These are phyloP conservation scores for Colletotrichum ledebouriae DNA, from an alignment of 2,329 filamentous ascomycete genomes.

Conservation along the genomic window DNA sequence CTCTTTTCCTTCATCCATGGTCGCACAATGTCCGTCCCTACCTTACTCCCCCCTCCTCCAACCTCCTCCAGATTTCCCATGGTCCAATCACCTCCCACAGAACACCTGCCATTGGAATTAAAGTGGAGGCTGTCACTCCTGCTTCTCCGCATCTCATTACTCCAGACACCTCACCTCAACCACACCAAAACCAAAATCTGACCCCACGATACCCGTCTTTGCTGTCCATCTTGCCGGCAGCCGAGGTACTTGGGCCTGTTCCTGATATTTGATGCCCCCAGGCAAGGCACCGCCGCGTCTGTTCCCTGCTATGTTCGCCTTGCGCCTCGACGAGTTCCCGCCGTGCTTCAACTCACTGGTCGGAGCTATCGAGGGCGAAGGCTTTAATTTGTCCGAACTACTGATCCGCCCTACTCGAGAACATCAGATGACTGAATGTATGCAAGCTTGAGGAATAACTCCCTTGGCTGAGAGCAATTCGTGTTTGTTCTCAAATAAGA, in stretches of 20 bases:
- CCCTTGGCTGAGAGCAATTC: no score
- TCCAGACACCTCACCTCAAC: background rate
- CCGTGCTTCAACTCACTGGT: background rate
- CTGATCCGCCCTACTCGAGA: no score
- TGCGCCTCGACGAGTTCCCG: conserved; percentile 3
- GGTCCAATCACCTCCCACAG: conserved; percentile 18
- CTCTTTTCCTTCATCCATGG: background rate
- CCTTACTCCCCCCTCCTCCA: background rate
- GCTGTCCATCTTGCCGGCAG: background rate
- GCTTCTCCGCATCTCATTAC: conserved; percentile 14
- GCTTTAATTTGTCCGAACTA: no score
- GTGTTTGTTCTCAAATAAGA: no score
- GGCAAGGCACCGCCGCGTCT: conserved; percentile 14
- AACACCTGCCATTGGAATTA: background rate
- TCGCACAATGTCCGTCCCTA: conserved; percentile 16
- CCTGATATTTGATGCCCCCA: background rate
- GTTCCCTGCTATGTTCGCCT: background rate
- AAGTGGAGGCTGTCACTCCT: background rate
- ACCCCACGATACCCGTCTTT: conserved; percentile 5
- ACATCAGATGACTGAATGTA: no score
- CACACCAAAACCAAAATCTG: background rate
- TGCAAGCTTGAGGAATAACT: no score
- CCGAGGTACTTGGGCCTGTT: background rate
- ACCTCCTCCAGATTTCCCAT: conserved; percentile 29
- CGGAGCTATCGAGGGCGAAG: no score